A percentile compares a stretch with the other conserved stretches of the same genome.
Evolutionary conservation across 2,329 filamentous ascomycete genomes (phyloP).

Genomic region (Setomelanomma holmii): DNA sequence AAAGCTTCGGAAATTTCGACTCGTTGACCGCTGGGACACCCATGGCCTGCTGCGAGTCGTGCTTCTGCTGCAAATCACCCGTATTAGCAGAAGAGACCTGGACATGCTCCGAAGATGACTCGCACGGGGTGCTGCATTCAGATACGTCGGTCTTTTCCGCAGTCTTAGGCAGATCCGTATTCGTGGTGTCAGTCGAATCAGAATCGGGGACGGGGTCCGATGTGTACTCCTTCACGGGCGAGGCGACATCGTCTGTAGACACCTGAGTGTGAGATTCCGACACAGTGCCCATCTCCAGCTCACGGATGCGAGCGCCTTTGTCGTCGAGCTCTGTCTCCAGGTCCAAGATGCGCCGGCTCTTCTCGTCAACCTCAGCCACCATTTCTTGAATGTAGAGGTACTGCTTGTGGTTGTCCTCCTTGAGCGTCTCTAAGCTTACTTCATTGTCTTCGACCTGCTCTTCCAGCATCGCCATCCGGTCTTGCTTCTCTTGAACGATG

Average conservation of each 20-base stretch:
- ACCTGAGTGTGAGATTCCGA: background rate
- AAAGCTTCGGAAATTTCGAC: constrained; percentile 13
- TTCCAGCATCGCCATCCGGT: constrained; percentile 11
- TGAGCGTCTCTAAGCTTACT: constrained; percentile 4
- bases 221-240: background rate
- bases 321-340: constrained; percentile 20
- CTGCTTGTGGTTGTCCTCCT: constrained; percentile 9
- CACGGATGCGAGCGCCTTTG: constrained; percentile 10
- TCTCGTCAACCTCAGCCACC: constrained; percentile 19
- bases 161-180: too few relatives aligned
- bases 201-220: background rate
- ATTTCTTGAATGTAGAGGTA: constrained; percentile 20
- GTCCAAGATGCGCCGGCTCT: constrained; percentile 16
- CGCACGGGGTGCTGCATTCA: too few relatives aligned
- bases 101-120: too few relatives aligned
- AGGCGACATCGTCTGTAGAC: background rate
- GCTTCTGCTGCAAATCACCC: background rate
- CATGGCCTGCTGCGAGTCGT: background rate
- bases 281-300: constrained; percentile 9
- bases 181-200: too few relatives aligned
- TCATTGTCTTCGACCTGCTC: constrained; percentile 1
- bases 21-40: constrained; percentile 2
- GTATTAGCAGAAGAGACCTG: too few relatives aligned
- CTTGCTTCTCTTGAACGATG: constrained; percentile 6
- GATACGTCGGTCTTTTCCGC: too few relatives aligned